phyloP scores from a whole-genome alignment of 1,284 basidiomycete species.

The Boletus albobrunnescens region DNA sequence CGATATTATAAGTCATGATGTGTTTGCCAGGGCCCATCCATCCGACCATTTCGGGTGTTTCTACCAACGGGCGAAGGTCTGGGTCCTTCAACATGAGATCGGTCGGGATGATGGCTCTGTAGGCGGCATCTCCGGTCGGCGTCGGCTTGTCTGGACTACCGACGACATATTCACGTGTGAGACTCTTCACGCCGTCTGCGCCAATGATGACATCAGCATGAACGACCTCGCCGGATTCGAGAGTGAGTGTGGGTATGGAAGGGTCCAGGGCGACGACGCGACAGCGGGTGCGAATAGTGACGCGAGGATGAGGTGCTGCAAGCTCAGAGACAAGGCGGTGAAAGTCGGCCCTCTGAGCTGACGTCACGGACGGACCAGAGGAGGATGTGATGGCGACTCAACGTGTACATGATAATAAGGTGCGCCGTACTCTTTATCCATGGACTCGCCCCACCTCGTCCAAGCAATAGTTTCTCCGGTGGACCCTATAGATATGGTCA shows the following conservation, averaged over 20 bases:
- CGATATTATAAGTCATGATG: conserved; percentile 38
- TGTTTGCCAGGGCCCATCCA: conserved; percentile 40
- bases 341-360: conserved; percentile 47
- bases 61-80: conserved; percentile 33
- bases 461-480: conserved; percentile 45
- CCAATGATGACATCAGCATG: conserved; percentile 48
- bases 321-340: conserved; percentile 43
- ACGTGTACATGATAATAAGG: conserved; percentile 56
- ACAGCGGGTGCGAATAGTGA: conserved; percentile 40
- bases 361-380: not conserved
- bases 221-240: conserved; percentile 43
- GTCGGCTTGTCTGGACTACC: conserved; percentile 38
- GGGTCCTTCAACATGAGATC: conserved; percentile 34
- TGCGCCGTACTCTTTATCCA: conserved; percentile 42
- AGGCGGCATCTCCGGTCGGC: conserved; percentile 40
- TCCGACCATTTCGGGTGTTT: conserved; percentile 37
- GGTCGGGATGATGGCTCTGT: conserved; percentile 36
- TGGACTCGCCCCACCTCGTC: conserved; percentile 40
- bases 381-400: not conserved
- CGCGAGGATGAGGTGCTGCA: conserved; percentile 39
- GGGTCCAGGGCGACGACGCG: conserved; percentile 43
- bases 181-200: conserved; percentile 52
- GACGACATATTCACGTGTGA: conserved; percentile 41
- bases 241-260: conserved; percentile 35
- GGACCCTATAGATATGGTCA: conserved; percentile 25